A percentile compares a stretch with the other conserved stretches of the same genome.
Conservation (phyloP, 2,329 filamentous ascomycete species). For the Blastomyces percursus region DNA sequence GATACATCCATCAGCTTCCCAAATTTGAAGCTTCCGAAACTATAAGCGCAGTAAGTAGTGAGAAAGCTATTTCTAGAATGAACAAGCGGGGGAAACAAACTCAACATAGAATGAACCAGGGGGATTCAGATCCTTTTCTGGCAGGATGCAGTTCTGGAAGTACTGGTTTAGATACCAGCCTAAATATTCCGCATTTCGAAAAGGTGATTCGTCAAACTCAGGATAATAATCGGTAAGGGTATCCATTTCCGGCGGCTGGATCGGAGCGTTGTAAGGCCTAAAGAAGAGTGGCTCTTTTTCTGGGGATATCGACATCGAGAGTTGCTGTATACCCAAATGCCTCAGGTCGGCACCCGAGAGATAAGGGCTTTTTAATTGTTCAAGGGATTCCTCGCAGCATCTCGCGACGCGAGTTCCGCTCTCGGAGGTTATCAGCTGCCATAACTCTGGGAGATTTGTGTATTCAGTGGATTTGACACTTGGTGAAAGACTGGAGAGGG, state of each 20-base stretch:
- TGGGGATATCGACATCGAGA: not conserved
- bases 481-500: not conserved
- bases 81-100: slow-evolving; percentile 1
- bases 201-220: slow-evolving; percentile 2
- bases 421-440: not conserved
- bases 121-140: slow-evolving; percentile 2
- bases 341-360: not conserved
- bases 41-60: not conserved
- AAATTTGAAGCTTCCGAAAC: slow-evolving; percentile 8
- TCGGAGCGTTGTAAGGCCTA: slow-evolving; percentile 3
- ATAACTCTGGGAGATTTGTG: slow-evolving; percentile 4
- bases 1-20: slow-evolving; percentile 5
- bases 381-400: slow-evolving; percentile 4
- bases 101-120: slow-evolving; percentile 13
- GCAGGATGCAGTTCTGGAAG: slow-evolving; percentile 1
- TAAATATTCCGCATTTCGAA: slow-evolving; percentile 5
- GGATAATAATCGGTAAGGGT: slow-evolving; percentile 4
- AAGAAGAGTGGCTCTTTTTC: slow-evolving; percentile 4
- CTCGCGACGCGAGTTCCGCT: slow-evolving; percentile 3
- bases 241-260: slow-evolving; percentile 4
- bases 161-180: slow-evolving; percentile 6
- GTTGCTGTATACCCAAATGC: slow-evolving; percentile 1
- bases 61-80: slow-evolving; percentile 3
- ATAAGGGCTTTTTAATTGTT: slow-evolving; percentile 4
- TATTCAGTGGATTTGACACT: slow-evolving; percentile 5